Base-by-base conservation (phyloP, 139 green algal genomes). In the Picochlorum sp. region DNA sequence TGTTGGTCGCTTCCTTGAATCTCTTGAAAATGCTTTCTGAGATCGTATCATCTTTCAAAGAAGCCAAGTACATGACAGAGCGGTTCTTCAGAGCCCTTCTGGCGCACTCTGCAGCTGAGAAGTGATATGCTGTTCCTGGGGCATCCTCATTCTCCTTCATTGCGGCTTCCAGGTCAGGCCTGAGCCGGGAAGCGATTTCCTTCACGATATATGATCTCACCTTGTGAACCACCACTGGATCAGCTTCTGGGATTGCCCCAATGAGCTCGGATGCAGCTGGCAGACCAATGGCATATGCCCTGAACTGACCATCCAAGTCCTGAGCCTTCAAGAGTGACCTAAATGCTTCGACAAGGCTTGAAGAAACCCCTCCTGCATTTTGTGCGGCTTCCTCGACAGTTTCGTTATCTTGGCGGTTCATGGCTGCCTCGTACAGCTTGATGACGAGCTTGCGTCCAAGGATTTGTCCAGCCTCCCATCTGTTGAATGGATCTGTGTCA, bases 401-500 rank as follows among this genome's bases (percentile, higher is more conserved):
- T 50, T 24, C 3, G 58, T n/a, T 57, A 20, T 65, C 73, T 58
- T 73, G 55, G 21, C 57, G 57, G 54, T 65, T 45, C 2, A 34
- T 63, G 0, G 70, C 73, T 1, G 62, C 37, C 1, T 72, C 78
- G 49, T 95, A 95, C 49, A 97, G 82, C 51, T 66, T 52, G 18
- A 90, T 65, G 54, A 97, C 70, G 57, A 96, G 79, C 55, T 84
- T 84, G 45, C 76, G 82, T 24, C 65, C 71, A 62, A 97, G 73
- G 11, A 81, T 72, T 80, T 97, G 90, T 13, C 83, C 88, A 6
- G 90, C 83, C 74, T 97, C 90, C 87, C 88, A 95, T 37, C 87
- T 76, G 82, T 91, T 94, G 82, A 96, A 97, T 9, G 80, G 63
- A 70, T 98, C 90, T 3, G 76, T 87, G 80, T 98, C 92, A 59